Evolutionary conservation across 768 basidiomycete species (phyloP).

Genomic region (Tylopilus subfusipes): DNA sequence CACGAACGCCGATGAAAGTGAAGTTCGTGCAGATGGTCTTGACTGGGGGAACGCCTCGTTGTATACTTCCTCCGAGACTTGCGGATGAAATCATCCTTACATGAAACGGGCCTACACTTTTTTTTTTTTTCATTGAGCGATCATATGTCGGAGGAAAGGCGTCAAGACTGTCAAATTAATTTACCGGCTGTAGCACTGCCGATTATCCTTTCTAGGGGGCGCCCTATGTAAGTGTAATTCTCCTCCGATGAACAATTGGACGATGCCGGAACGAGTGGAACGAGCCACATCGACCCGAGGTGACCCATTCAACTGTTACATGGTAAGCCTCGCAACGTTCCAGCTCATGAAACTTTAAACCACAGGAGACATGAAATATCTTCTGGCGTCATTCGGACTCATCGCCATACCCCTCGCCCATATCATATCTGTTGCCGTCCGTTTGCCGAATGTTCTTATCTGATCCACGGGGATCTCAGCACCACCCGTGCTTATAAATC

Average conservation of each 20-base stretch:
- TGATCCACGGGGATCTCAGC: conserved; percentile 36
- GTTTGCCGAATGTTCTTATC: conserved; percentile 26
- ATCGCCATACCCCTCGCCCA: conserved; percentile 27
- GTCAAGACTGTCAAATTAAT: conserved; percentile 10
- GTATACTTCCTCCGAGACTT: conserved; percentile 1
- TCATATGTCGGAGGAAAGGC: conserved; percentile 12
- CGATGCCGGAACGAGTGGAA: conserved; percentile 18
- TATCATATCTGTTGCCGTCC: conserved; percentile 34
- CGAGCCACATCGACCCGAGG: conserved; percentile 27
- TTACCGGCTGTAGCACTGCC: conserved; percentile 18
- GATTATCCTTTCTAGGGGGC: conserved; percentile 5
- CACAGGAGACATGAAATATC: conserved; percentile 41
- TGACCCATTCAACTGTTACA: conserved; percentile 44
- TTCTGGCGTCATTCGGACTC: conserved; percentile 19
- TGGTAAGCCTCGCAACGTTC: conserved; percentile 45
- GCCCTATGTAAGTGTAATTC: conserved; percentile 7
- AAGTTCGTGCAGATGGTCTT: conserved; percentile 1
- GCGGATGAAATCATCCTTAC: neutral
- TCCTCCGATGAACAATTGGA: conserved; percentile 5
- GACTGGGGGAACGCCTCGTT: conserved; percentile 14
- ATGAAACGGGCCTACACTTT: conserved; percentile 3
- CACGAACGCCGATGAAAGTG: conserved; percentile 15
- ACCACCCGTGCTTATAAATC: conserved; percentile 30
- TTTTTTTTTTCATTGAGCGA: neutral
- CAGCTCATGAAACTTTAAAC: conserved; percentile 50